These are phyloP conservation scores for Scedosporium apiospermum DNA, from an alignment of 2,329 filamentous ascomycete genomes.

Conservation along the genomic window DNA sequence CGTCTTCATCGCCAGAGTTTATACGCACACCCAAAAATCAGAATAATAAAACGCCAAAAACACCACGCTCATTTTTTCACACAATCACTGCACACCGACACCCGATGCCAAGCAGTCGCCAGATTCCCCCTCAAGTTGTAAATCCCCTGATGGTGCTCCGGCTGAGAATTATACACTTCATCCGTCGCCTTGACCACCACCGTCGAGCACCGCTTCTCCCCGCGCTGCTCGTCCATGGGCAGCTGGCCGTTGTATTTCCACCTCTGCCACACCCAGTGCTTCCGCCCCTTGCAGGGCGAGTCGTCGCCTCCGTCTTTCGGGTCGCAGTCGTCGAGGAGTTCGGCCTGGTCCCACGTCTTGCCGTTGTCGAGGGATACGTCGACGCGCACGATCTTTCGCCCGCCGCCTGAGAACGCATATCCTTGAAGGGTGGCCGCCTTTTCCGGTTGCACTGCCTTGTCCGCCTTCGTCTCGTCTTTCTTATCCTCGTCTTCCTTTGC, in stretches of 20 bases:
- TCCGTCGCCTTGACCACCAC: slow-evolving; percentile 58
- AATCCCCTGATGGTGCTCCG: slow-evolving; percentile 47
- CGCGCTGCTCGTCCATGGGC: slow-evolving; percentile 19
- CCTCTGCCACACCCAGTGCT: slow-evolving; percentile 52
- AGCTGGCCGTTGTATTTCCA: slow-evolving; percentile 48
- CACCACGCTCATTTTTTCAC: slow-evolving; percentile 2
- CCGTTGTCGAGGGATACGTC: slow-evolving; percentile 57
- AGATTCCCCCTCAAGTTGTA: slow-evolving; percentile 58
- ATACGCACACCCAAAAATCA: no score
- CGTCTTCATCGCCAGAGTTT: no score
- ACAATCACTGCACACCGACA: slow-evolving; percentile 29
- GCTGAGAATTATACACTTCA: slow-evolving; percentile 57
- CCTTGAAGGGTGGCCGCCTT: slow-evolving; percentile 37
- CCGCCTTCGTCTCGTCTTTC: slow-evolving; percentile 6
- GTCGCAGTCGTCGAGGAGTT: slow-evolving; percentile 41
- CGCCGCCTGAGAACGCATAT: slow-evolving; percentile 61
- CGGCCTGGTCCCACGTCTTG: slow-evolving; percentile 53
- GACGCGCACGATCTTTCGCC: slow-evolving; percentile 55
- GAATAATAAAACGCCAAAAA: no score
- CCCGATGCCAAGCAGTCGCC: slow-evolving; percentile 57
- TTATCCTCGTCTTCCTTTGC: slow-evolving; percentile 20
- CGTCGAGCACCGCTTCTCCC: slow-evolving; percentile 31
- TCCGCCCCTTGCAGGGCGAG: slow-evolving; percentile 21
- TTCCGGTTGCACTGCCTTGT: background rate
- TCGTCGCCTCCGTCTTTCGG: slow-evolving; percentile 9